A percentile compares a stretch with the other conserved stretches of the same genome.
phyloP scores from a whole-genome alignment of 202 grass and related monocot genomes.

The Carex arenaria region DNA sequence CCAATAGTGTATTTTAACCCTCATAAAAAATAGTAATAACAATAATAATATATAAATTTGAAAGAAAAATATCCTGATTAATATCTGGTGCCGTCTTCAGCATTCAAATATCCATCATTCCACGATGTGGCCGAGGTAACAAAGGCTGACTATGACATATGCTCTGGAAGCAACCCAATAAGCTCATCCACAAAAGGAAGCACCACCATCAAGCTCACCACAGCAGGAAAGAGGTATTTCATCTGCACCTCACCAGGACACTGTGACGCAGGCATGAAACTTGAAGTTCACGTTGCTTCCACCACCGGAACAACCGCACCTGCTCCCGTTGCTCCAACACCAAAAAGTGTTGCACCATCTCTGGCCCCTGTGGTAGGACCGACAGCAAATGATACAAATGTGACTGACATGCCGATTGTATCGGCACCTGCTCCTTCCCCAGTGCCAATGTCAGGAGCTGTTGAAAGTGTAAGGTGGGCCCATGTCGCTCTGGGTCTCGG shows the following conservation, averaged over 20 bases:
- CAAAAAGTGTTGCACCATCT: slow-evolving; percentile 9
- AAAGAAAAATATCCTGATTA: not conserved
- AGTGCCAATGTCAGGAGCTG: not conserved
- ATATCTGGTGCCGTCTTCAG: slow-evolving; percentile 19
- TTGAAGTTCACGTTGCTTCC: slow-evolving; percentile 48
- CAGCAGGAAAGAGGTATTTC: slow-evolving; percentile 63
- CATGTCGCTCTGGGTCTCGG: slow-evolving; percentile 1
- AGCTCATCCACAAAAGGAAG: slow-evolving; percentile 39
- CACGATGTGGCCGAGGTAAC: slow-evolving; percentile 66
- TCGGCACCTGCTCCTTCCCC: slow-evolving; percentile 19
- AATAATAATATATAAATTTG: not conserved
- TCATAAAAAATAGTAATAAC: not conserved
- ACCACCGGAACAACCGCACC: slow-evolving; percentile 24
- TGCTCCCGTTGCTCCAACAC: slow-evolving; percentile 14
- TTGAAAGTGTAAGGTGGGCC: not conserved
- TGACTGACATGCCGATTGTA: slow-evolving; percentile 19
- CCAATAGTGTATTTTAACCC: too few relatives aligned
- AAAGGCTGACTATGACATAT: slow-evolving; percentile 43
- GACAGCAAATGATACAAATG: not conserved
- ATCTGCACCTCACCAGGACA: slow-evolving; percentile 64
- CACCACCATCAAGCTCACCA: slow-evolving; percentile 47
- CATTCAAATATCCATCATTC: slow-evolving; percentile 54
- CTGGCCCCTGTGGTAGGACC: slow-evolving; percentile 1
- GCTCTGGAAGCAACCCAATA: slow-evolving; percentile 42
- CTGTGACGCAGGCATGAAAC: slow-evolving; percentile 69